Evolutionary conservation across 257 asterid genomes (phyloP), one percentile per base, ranked within the genome.

Genomic region (Knoxia roxburghii): DNA sequence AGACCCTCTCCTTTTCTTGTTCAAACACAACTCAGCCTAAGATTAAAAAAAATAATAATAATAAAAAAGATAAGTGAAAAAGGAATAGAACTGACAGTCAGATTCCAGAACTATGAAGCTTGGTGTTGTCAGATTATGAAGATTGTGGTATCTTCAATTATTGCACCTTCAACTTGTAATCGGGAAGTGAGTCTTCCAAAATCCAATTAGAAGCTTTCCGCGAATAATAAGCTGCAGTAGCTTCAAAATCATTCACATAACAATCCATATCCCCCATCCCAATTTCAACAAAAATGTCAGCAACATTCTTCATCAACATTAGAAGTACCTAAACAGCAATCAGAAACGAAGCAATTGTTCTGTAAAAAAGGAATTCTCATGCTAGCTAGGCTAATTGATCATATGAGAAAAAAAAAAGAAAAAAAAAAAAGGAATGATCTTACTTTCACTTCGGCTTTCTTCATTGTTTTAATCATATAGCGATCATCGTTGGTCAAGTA

Each of bases 121-220:
- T n/a, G n/a, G n/a, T n/a, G n/a, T n/a, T n/a, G n/a, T n/a, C n/a
- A n/a, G n/a, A n/a, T n/a, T n/a, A n/a, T n/a, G n/a, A n/a, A n/a
- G n/a, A n/a, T n/a, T n/a, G n/a, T n/a, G n/a, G n/a, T n/a, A n/a
- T n/a, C n/a, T n/a, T n/a, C n/a, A n/a, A n/a, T n/a, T n/a, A n/a
- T n/a, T n/a, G n/a, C 74, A 87, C 99, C 78, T 94, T 87, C 77
- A 86, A 61, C 96, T 86, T 83, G 84, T 93, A 93, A 75, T 90
- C 97, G 26, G 99, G 99, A 77, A 95, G 88, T 20, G 99, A 88
- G 83, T 93, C 96, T 51, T 93, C 99, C 52, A 87, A 71, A 68
- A 90, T 94, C 99, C 96, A 91, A 68, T 74, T 90, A 53, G 99
- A 94, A 70, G 99, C 99, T 80, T 94, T 94, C 73, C 95, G 84